Conservation (phyloP, 2,329 filamentous ascomycete species). For the Diplocarpon mali region DNA sequence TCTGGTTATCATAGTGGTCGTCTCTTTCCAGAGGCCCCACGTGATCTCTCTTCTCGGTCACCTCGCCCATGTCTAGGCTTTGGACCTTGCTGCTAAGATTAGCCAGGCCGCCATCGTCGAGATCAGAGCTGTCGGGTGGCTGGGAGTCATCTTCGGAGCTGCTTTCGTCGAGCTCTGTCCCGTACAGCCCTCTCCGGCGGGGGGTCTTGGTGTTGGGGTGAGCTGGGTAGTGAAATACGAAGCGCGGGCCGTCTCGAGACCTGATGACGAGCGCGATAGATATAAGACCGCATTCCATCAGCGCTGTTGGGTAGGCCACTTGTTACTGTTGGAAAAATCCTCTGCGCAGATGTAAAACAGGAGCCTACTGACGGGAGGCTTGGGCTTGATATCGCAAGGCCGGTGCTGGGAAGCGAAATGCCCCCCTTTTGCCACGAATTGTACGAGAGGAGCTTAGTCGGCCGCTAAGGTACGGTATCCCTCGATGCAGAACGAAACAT, state of each 20-base stretch:
- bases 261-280: constrained; percentile 30
- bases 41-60: constrained; percentile 14
- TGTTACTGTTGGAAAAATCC: too few relatives aligned
- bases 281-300: constrained; percentile 38
- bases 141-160: constrained; percentile 21
- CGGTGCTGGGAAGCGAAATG: too few relatives aligned
- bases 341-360: too few relatives aligned
- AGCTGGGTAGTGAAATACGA: constrained; percentile 82
- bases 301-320: constrained; percentile 3
- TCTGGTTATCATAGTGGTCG: constrained; percentile 41
- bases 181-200: constrained; percentile 19
- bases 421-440: too few relatives aligned
- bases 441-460: too few relatives aligned
- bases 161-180: constrained; percentile 25
- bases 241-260: constrained; percentile 66
- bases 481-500: too few relatives aligned
- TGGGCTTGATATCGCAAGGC: too few relatives aligned
- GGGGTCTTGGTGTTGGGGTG: constrained; percentile 32
- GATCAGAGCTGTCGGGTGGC: constrained; percentile 30
- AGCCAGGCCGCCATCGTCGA: constrained; percentile 38
- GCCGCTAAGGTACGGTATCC: too few relatives aligned
- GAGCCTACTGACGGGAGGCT: too few relatives aligned
- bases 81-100: constrained; percentile 28
- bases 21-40: constrained; percentile 18
- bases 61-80: constrained; percentile 16